A percentile compares a stretch with the other conserved stretches of the same genome.
phyloP scores from a whole-genome alignment of 805 yeast genomes.

The Candida nemodendra region DNA sequence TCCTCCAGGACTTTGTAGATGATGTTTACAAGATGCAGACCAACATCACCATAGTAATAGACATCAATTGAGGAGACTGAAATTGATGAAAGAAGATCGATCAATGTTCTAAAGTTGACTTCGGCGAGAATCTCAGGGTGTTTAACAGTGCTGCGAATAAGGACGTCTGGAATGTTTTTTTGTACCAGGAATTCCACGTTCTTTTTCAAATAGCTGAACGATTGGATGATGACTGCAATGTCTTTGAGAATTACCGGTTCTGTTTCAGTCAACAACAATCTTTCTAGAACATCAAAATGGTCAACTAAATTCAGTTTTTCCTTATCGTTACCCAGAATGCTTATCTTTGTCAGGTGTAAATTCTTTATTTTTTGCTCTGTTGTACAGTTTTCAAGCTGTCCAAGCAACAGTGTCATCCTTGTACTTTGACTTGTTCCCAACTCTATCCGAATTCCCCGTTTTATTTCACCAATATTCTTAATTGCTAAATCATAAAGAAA shows the following conservation, averaged over 20 bases:
- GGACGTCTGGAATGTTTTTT: constrained; percentile 10
- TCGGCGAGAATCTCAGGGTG: constrained; percentile 22
- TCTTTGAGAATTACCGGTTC: constrained; percentile 17
- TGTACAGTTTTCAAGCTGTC: constrained; percentile 6
- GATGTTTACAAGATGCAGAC: constrained; percentile 14
- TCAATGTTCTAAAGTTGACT: constrained; percentile 26
- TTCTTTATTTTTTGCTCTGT: constrained; percentile 7
- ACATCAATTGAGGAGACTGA: constrained; percentile 17
- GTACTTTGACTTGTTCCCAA: neutral
- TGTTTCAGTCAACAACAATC: constrained; percentile 13
- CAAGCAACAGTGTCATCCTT: constrained; percentile 2
- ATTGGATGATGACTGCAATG: constrained; percentile 28
- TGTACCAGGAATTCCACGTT: constrained; percentile 21
- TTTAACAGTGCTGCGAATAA: constrained; percentile 21
- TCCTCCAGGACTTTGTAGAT: constrained; percentile 15
- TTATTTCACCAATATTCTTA: constrained; percentile 1
- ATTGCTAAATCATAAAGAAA: too few species aligned
- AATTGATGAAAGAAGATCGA: constrained; percentile 23
- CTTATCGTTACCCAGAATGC: constrained; percentile 32
- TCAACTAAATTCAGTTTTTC: constrained; percentile 21
- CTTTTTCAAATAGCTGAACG: constrained; percentile 26
- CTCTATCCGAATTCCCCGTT: neutral
- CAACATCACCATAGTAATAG: constrained; percentile 7
- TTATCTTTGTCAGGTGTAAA: constrained; percentile 18
- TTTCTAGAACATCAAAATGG: constrained; percentile 13